Conservation (phyloP, 1,139 yeast species). For the Pichia cactophila region DNA sequence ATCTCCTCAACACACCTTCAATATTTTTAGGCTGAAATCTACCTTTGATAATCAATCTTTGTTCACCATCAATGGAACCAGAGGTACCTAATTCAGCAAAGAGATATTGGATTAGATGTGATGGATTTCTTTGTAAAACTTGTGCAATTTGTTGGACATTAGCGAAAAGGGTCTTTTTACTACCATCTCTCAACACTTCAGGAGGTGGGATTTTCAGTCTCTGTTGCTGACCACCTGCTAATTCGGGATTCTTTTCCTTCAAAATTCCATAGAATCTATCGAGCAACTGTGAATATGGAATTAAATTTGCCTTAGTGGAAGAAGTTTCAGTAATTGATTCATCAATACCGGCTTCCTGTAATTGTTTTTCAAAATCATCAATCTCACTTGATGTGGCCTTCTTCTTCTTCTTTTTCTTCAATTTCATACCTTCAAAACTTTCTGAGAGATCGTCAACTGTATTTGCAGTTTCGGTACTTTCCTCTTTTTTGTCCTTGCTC, state of each 20-base stretch:
- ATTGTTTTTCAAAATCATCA: conserved; percentile 80
- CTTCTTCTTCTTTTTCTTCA: conserved; percentile 67
- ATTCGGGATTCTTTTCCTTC: conserved; percentile 91
- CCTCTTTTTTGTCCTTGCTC: conserved; percentile 29
- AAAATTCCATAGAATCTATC: conserved; percentile 79
- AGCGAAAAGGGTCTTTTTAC: conserved; percentile 91
- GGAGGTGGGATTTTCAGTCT: conserved; percentile 98
- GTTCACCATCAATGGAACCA: conserved; percentile 97
- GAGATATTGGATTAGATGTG: conserved; percentile 90
- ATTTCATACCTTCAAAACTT: conserved; percentile 64
- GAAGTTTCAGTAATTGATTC: conserved; percentile 29
- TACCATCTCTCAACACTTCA: conserved; percentile 92
- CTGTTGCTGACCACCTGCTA: conserved; percentile 93
- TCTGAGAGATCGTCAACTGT: conserved; percentile 52
- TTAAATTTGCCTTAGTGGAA: conserved; percentile 39
- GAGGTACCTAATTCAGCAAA: conserved; percentile 99
- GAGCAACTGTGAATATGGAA: conserved; percentile 72
- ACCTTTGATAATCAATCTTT: conserved; percentile 94
- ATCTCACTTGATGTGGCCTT: conserved; percentile 56
- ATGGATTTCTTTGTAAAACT: conserved; percentile 93
- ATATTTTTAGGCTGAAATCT: conserved; percentile 96
- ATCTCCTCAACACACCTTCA: conserved; percentile 93
- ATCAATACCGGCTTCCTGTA: conserved; percentile 84
- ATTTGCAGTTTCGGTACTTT: conserved; percentile 25
- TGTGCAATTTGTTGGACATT: conserved; percentile 93